Conservation (phyloP, 2,329 filamentous ascomycete genomes). For the Aspergillus aculeatinus region DNA sequence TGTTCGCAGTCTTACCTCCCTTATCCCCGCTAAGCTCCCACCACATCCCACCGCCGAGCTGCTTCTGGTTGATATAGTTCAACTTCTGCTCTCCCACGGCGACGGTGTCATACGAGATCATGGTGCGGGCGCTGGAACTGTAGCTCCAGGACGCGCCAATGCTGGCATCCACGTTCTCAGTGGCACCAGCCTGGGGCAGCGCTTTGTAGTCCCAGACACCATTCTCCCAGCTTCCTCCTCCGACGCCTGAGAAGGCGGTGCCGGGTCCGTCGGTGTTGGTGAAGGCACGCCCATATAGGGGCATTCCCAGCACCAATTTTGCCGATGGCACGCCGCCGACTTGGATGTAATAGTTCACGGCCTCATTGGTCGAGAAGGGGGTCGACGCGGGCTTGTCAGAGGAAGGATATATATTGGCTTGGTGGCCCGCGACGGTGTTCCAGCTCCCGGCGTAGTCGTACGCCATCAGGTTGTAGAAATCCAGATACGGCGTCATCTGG, state of each 20-base stretch:
- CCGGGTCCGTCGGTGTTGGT: conserved; percentile 75
- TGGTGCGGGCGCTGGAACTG: conserved; percentile 58
- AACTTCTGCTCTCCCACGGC: conserved; percentile 68
- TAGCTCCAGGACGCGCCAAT: conserved; percentile 77
- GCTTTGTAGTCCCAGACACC: conserved; percentile 88
- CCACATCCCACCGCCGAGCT: conserved; percentile 91
- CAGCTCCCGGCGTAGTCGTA: conserved; percentile 86
- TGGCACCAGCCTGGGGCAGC: conserved; percentile 67
- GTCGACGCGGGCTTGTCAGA: conserved; percentile 62
- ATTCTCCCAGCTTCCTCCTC: conserved; percentile 73
- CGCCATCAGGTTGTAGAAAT: conserved; percentile 67
- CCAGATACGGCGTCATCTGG: conserved; percentile 49
- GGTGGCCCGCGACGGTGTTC: conserved; percentile 71
- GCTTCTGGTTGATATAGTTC: conserved; percentile 63
- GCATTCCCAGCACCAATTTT: conserved; percentile 92
- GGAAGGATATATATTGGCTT: conserved; percentile 73
- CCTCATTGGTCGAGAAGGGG: conserved; percentile 72
- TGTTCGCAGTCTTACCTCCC: conserved; percentile 46
- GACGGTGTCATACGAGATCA: conserved; percentile 71
- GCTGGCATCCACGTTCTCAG: conserved; percentile 63
- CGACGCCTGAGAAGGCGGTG: conserved; percentile 68
- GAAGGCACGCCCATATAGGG: conserved; percentile 89
- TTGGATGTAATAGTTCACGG: conserved; percentile 68
- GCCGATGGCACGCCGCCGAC: conserved; percentile 58
- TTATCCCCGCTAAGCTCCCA: conserved; percentile 86